Conservation (phyloP, 164 flowering plant species). For the Saururus chinensis region DNA sequence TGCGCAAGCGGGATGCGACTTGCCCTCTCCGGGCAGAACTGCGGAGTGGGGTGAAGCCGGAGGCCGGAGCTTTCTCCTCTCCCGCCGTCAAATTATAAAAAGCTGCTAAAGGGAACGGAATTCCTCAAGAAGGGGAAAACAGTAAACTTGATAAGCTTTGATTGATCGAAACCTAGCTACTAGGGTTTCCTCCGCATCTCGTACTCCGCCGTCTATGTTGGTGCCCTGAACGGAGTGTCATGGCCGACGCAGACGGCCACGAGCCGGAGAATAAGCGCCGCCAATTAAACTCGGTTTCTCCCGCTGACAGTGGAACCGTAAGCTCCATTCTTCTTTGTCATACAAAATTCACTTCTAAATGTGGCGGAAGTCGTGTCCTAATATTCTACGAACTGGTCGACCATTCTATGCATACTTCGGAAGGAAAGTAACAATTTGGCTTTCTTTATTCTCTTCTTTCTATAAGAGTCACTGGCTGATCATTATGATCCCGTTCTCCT, state of each 20-base stretch:
- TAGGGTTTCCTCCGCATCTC: background rate
- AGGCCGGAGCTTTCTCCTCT: no score
- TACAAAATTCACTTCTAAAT: background rate
- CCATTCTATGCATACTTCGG: no score
- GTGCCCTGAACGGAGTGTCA: background rate
- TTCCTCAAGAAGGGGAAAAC: no score
- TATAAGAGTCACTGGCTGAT: background rate
- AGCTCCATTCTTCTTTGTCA: background rate
- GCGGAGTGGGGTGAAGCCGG: no score
- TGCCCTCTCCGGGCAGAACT: background rate
- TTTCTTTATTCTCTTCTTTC: background rate
- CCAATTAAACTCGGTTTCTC: slow-evolving; percentile 13
- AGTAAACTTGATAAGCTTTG: no score
- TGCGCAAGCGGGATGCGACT: background rate
- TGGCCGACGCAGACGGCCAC: slow-evolving; percentile 16
- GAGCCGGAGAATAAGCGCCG: slow-evolving; percentile 25
- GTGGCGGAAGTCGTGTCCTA: no score
- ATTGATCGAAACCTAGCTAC: no score
- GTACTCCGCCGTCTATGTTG: background rate
- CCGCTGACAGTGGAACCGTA: slow-evolving; percentile 17
- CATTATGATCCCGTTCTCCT: background rate
- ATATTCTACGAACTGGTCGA: no score
- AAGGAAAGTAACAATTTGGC: background rate
- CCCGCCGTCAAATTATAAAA: no score
- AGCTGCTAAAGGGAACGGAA: no score